Conservation (phyloP, 352 stramenopile genomes). For the Globisporangium irregulare region DNA sequence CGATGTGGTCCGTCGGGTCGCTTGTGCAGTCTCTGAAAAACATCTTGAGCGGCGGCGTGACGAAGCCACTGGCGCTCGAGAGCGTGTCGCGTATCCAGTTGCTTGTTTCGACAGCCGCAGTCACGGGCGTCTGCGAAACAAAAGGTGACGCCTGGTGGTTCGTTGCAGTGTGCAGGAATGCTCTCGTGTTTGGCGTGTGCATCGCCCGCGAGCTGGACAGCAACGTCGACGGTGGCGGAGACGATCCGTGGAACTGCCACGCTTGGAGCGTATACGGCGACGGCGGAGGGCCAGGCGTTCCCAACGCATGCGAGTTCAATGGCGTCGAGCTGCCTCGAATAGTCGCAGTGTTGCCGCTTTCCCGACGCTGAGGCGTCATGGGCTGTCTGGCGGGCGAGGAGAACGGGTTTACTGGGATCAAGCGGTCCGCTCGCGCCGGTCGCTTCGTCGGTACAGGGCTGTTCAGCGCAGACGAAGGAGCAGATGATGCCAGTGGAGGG, state of each 20-base stretch:
- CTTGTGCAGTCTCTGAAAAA: constrained; percentile 63
- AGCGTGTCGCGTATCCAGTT: constrained; percentile 78
- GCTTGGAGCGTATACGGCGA: constrained; percentile 50
- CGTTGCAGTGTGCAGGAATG: constrained; percentile 22
- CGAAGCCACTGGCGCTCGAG: constrained; percentile 19
- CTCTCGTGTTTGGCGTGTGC: constrained; percentile 28
- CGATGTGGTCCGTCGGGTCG: constrained; percentile 59
- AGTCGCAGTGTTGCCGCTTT: constrained; percentile 15
- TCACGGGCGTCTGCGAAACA: constrained; percentile 66
- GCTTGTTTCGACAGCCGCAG: constrained; percentile 76
- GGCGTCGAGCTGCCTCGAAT: constrained; percentile 34
- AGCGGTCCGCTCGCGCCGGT: constrained; percentile 8
- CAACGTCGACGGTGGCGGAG: constrained; percentile 30
- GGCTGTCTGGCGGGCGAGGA: constrained; percentile 36
- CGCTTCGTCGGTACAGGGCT: constrained; percentile 17
- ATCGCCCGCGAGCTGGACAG: constrained; percentile 21
- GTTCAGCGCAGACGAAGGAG: constrained; percentile 8
- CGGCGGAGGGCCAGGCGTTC: constrained; percentile 20
- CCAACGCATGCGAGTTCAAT: not conserved
- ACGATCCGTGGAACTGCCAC: constrained; percentile 75
- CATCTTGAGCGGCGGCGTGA: constrained; percentile 43
- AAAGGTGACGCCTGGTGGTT: constrained; percentile 43
- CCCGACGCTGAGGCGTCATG: constrained; percentile 32
- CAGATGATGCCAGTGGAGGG: constrained; percentile 4
- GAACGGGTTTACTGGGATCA: constrained; percentile 21